A percentile compares a stretch with the other conserved stretches of the same genome.
Conservation (phyloP, 768 basidiomycete species). For the Lyophyllum semitale region DNA sequence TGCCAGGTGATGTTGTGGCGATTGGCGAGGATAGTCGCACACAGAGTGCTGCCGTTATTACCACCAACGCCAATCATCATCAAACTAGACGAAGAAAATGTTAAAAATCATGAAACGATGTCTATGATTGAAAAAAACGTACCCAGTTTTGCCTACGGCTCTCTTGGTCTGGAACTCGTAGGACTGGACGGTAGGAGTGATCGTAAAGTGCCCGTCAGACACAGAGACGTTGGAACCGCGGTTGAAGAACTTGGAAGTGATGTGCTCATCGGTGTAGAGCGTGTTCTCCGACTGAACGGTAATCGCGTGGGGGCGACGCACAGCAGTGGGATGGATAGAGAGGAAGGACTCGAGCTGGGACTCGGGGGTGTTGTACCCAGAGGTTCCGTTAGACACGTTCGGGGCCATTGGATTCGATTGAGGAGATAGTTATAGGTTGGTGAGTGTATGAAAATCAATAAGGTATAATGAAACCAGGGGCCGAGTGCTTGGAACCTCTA, state of each 20-base stretch:
- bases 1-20: conserved; percentile 92
- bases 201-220: conserved; percentile 71
- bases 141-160: conserved; percentile 92
- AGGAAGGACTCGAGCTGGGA: conserved; percentile 68
- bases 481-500: conserved; percentile 85
- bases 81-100: conserved; percentile 53
- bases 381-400: conserved; percentile 46
- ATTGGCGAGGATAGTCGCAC: conserved; percentile 95
- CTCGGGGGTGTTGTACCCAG: conserved; percentile 74
- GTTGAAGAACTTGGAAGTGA: conserved; percentile 81
- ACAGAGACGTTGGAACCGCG: conserved; percentile 74
- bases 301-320: conserved; percentile 73
- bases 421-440: conserved; percentile 20
- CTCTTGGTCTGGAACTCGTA: conserved; percentile 92
- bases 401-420: conserved; percentile 58
- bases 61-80: conserved; percentile 98
- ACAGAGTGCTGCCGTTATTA: conserved; percentile 95
- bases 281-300: conserved; percentile 83
- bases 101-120: conserved; percentile 8
- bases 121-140: conserved; percentile 27
- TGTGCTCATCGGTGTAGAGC: conserved; percentile 76
- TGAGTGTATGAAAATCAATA: conserved; percentile 38
- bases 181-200: conserved; percentile 77
- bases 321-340: conserved; percentile 84
- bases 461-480: conserved; percentile 62